Evolutionary conservation across 1,284 basidiomycete species (phyloP).

Genomic region (Cronartium quercuum): DNA sequence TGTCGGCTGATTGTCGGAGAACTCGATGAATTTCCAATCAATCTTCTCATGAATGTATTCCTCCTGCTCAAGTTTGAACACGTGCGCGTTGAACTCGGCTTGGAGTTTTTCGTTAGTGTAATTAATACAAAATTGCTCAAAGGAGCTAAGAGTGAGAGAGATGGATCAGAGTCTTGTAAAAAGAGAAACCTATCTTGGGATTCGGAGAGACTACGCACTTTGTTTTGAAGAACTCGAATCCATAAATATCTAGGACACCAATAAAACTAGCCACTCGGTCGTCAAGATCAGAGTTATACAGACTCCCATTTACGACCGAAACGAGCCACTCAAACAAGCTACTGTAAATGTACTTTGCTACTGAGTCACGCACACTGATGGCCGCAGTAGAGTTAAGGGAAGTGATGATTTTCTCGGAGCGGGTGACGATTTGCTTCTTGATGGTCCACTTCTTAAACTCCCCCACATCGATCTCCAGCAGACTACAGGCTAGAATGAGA

Average conservation of each 20-base stretch:
- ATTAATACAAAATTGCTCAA: conserved; percentile 99
- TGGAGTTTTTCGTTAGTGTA: conserved; percentile 90
- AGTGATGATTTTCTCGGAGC: conserved; percentile 91
- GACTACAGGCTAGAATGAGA: conserved; percentile 71
- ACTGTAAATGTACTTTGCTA: conserved; percentile 97
- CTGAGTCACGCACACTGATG: conserved; percentile 89
- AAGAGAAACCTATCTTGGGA: not conserved
- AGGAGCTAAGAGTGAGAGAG: conserved; percentile 61
- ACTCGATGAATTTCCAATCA: conserved; percentile 99
- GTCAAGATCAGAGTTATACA: conserved; percentile 82
- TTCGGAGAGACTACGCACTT: conserved; percentile 15
- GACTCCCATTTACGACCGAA: conserved; percentile 88
- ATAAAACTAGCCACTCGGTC: conserved; percentile 92
- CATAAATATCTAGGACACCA: conserved; percentile 78
- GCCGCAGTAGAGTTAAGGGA: conserved; percentile 79
- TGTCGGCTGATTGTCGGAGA: conserved; percentile 94
- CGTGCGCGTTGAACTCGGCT: conserved; percentile 47
- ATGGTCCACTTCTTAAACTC: conserved; percentile 99
- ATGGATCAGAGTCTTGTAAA: not conserved
- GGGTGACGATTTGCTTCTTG: conserved; percentile 93
- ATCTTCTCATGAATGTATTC: conserved; percentile 98
- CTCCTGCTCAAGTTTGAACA: conserved; percentile 80
- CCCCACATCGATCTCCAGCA: conserved; percentile 80
- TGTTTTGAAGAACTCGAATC: conserved; percentile 50
- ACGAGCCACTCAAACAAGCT: conserved; percentile 99